Evolutionary conservation across 768 basidiomycete species (phyloP).

Genomic region (Artomyces pyxidatus): DNA sequence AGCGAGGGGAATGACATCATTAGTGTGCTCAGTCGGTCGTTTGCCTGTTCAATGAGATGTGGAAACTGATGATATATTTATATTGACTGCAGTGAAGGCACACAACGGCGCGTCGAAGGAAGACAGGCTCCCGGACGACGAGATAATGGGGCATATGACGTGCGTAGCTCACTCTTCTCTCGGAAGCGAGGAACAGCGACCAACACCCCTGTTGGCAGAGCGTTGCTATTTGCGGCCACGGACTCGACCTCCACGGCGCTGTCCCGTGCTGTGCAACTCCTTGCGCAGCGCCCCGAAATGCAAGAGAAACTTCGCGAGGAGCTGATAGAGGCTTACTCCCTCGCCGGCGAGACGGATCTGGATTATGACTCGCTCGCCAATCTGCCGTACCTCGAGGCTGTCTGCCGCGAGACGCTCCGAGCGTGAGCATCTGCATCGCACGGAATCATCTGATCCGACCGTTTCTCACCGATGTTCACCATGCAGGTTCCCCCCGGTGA

Average conservation of each 20-base stretch:
- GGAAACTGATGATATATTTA: too few relatives aligned
- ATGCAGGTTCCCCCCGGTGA: not conserved
- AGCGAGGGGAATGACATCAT: not conserved
- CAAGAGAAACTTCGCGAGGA: constrained; percentile 23
- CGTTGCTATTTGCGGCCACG: not conserved
- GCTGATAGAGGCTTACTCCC: constrained; percentile 10
- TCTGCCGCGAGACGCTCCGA: constrained; percentile 18
- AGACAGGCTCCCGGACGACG: constrained; percentile 19
- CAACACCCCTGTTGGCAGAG: too few relatives aligned
- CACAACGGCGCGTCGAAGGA: constrained; percentile 15
- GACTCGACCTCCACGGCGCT: constrained; percentile 25
- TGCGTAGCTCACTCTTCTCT: too few relatives aligned
- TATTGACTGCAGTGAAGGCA: constrained; percentile 8
- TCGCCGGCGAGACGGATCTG: constrained; percentile 10
- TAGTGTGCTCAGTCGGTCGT: not conserved
- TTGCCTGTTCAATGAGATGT: too few relatives aligned
- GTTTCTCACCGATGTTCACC: not conserved
- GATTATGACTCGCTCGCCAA: constrained; percentile 19
- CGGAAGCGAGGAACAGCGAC: too few relatives aligned
- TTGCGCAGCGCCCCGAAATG: constrained; percentile 18
- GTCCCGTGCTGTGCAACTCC: constrained; percentile 20
- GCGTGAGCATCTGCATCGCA: constrained; percentile 19
- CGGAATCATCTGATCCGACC: too few relatives aligned
- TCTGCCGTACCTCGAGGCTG: constrained; percentile 23
- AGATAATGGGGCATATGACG: constrained; percentile 22